Conservation (phyloP, 2,329 filamentous ascomycete species). For the Cladosporium cucumerinum region DNA sequence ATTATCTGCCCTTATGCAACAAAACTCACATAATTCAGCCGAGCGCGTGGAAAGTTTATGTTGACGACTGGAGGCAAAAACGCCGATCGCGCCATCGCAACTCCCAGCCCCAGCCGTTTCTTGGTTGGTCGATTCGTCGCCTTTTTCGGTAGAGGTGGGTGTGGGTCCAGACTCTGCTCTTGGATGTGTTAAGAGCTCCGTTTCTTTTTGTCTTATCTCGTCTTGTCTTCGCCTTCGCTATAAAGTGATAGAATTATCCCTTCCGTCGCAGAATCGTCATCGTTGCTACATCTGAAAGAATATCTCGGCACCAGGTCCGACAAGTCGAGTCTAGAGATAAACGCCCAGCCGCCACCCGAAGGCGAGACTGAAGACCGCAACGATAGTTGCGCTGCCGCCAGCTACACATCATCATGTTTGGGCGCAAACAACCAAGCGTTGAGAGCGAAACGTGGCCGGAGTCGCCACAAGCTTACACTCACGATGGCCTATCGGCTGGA, state of each 20-base stretch:
- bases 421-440: conserved; percentile 5
- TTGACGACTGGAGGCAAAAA: not conserved
- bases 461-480: conserved; percentile 1
- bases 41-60: not conserved
- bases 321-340: not conserved
- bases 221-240: not conserved
- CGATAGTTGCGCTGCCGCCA: not conserved
- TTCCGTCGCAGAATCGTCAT: not conserved
- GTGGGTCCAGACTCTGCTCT: conserved; percentile 5
- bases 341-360: conserved; percentile 1
- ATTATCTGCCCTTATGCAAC: conserved; percentile 8
- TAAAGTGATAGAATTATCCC: not conserved
- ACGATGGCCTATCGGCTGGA: not conserved
- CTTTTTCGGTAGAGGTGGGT: conserved; percentile 7
- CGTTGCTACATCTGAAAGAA: not conserved
- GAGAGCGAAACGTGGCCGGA: conserved; percentile 11
- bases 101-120: conserved; percentile 1
- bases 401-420: conserved; percentile 1
- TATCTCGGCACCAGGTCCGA: not conserved
- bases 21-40: not conserved
- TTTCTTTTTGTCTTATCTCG: not conserved
- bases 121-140: not conserved
- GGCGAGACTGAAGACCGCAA: not conserved
- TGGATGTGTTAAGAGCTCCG: not conserved
- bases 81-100: conserved; percentile 14